Evolutionary conservation across 805 yeast species (phyloP).

Genomic region (Kregervanrija pseudodelftensis): DNA sequence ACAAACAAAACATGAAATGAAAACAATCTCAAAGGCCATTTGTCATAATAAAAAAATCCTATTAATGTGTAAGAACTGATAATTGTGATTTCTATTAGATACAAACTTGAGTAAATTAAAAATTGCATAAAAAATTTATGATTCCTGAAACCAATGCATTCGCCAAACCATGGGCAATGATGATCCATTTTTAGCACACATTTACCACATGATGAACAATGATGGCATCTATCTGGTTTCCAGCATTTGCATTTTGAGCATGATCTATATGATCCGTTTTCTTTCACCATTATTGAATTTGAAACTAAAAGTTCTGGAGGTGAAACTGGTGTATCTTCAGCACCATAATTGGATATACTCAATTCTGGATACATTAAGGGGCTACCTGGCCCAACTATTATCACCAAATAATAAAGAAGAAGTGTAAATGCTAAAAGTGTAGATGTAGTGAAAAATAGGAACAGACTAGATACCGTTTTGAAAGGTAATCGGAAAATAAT

Average conservation of each 20-base stretch:
- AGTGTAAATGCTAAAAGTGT: conserved; percentile 32
- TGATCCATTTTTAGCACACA: conserved; percentile 53
- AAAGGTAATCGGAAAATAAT: conserved; percentile 18
- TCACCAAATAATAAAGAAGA: conserved; percentile 46
- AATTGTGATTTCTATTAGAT: conserved; percentile 35
- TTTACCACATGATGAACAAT: conserved; percentile 41
- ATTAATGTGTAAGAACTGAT: conserved; percentile 38
- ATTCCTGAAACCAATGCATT: conserved; percentile 78
- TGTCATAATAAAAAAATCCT: conserved; percentile 35
- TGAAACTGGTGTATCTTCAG: conserved; percentile 10
- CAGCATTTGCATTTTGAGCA: conserved; percentile 47
- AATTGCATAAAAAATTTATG: conserved; percentile 78
- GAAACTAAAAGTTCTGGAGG: conserved; percentile 38
- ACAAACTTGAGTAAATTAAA: conserved; percentile 45
- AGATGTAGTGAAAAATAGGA: conserved; percentile 21
- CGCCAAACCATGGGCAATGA: conserved; percentile 85
- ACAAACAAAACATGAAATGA: conserved; percentile 56
- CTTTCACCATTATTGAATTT: conserved; percentile 38
- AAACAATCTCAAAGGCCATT: conserved; percentile 29
- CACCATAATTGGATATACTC: conserved; percentile 11
- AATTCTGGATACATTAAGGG: conserved; percentile 51
- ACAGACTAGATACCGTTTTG: conserved; percentile 12
- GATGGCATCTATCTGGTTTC: conserved; percentile 58
- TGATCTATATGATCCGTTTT: conserved; percentile 58
- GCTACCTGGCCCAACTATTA: conserved; percentile 56